These are phyloP conservation scores for Mycotypha africana DNA, from an alignment of 371 early-diverging fungal species.

Conservation along the genomic window DNA sequence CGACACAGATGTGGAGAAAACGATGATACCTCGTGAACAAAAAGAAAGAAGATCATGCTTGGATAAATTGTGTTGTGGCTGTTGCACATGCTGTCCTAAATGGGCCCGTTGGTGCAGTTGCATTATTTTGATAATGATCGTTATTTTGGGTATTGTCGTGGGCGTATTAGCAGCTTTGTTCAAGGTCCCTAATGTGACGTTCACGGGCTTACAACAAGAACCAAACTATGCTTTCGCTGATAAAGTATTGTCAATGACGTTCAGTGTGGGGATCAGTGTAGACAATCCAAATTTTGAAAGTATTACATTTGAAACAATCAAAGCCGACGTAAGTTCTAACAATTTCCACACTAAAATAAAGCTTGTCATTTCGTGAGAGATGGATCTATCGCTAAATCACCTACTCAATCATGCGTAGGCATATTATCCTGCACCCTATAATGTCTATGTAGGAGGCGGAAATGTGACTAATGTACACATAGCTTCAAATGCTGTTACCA, in stretches of 20 bases:
- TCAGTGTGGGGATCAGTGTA: slow-evolving; percentile 37
- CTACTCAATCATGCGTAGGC: slow-evolving; percentile 26
- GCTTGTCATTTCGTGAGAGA: too few relatives aligned
- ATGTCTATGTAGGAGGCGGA: slow-evolving; percentile 47
- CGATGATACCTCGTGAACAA: slow-evolving; percentile 13
- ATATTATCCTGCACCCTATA: slow-evolving; percentile 46
- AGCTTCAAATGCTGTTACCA: slow-evolving; percentile 27
- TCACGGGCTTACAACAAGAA: slow-evolving; percentile 26
- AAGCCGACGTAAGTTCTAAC: slow-evolving; percentile 46
- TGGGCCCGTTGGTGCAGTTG: slow-evolving; percentile 43
- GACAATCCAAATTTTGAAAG: slow-evolving; percentile 51
- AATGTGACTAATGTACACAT: slow-evolving; percentile 38
- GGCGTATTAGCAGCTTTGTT: slow-evolving; percentile 42
- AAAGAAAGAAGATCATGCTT: slow-evolving; percentile 32
- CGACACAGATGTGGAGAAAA: slow-evolving; percentile 21
- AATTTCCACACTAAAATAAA: too few relatives aligned
- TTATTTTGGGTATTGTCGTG: slow-evolving; percentile 30
- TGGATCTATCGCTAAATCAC: neutral
- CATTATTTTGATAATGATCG: slow-evolving; percentile 28
- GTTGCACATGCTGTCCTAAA: slow-evolving; percentile 44
- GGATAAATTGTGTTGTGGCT: slow-evolving; percentile 43
- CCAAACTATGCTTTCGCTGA: slow-evolving; percentile 7
- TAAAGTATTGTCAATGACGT: slow-evolving; percentile 21
- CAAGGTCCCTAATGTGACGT: slow-evolving; percentile 33
- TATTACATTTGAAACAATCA: slow-evolving; percentile 46